Conservation (phyloP, 2,329 filamentous ascomycete genomes). For the Claviceps purpurea region DNA sequence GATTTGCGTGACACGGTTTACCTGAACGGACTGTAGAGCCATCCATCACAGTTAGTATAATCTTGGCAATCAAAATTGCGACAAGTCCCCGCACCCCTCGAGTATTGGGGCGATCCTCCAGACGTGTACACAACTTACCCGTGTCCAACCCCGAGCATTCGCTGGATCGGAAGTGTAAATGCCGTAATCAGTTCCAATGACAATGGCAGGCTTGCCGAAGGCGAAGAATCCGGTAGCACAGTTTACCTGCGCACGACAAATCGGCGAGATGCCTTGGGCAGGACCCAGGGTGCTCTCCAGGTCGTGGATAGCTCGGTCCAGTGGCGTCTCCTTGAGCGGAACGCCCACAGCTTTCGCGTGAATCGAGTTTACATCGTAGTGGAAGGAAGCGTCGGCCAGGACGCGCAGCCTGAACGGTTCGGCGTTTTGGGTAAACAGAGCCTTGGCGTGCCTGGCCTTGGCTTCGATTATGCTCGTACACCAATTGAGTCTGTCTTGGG, state of each 20-base stretch:
- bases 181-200: constrained; percentile 88
- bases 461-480: constrained; percentile 87
- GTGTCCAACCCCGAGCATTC: constrained; percentile 81
- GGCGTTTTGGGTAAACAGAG: constrained; percentile 80
- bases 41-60: constrained; percentile 1
- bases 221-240: constrained; percentile 84
- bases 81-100: not conserved
- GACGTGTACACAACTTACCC: constrained; percentile 41
- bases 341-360: constrained; percentile 51
- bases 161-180: constrained; percentile 81
- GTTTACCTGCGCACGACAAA: constrained; percentile 79
- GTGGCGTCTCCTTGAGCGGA: constrained; percentile 75
- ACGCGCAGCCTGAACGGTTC: constrained; percentile 90
- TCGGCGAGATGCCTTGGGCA: constrained; percentile 55
- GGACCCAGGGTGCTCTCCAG: constrained; percentile 67
- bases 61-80: not conserved
- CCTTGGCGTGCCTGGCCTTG: constrained; percentile 84
- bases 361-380: constrained; percentile 52
- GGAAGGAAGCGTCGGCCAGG: constrained; percentile 84
- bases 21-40: constrained; percentile 53
- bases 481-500: constrained; percentile 72
- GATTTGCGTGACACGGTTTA: constrained; percentile 73
- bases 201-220: constrained; percentile 74
- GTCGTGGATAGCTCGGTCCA: constrained; percentile 81
- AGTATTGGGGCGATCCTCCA: not conserved